Evolutionary conservation across 2,329 filamentous ascomycete species (phyloP), one percentile per base, ranked within the genome.

Genomic region (Colletotrichum sublineola): DNA sequence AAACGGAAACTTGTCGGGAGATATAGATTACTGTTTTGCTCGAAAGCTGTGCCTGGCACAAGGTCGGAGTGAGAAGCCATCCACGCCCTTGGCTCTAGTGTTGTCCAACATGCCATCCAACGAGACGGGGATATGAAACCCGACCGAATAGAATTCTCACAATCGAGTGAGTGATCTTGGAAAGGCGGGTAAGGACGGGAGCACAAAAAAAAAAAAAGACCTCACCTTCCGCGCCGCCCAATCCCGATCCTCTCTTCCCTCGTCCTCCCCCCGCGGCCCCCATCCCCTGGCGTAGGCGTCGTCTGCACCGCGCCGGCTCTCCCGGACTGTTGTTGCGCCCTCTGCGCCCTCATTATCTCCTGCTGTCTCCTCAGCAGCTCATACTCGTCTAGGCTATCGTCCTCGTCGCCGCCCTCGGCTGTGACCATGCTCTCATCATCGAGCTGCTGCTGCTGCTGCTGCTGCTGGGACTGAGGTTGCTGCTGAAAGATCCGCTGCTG

Each of bases 161-260:
- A 31, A 8, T 20, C 56, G 44, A 8, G 36, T 31, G 24, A 29
- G 36, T 31, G 15, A 15, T 24, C 12, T n/a, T n/a, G 15, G 20
- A 56, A 56, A 20, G 7, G 44, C 24, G 44, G 44, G 18, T 1
- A 9, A 2, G 18, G 18, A 24, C 24, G 18, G 15, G 11, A 53
- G 15, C 18, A 18, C 14, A 29, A 1, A 42, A 14, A 2, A 42
- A 42, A 42, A 15, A 14, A 14, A 42, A 42, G 2, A 15, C 1
- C 2, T 60, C 67, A 71, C 71, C 74, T 68, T 64, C 74, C 74
- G 67, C 74, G 73, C 71, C 77, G 76, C 74, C 75, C 72, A 11
- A 83, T 78, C 1, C 82, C 82, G 63, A 84, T 83, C 64, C 83
- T 78, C 55, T 83, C 82, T 15, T 84, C 81, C 73, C 83, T 77